A percentile compares a stretch with the other conserved stretches of the same genome.
Evolutionary conservation across 1,284 basidiomycete genomes (phyloP).

Genomic region (Pascua guehoae): DNA sequence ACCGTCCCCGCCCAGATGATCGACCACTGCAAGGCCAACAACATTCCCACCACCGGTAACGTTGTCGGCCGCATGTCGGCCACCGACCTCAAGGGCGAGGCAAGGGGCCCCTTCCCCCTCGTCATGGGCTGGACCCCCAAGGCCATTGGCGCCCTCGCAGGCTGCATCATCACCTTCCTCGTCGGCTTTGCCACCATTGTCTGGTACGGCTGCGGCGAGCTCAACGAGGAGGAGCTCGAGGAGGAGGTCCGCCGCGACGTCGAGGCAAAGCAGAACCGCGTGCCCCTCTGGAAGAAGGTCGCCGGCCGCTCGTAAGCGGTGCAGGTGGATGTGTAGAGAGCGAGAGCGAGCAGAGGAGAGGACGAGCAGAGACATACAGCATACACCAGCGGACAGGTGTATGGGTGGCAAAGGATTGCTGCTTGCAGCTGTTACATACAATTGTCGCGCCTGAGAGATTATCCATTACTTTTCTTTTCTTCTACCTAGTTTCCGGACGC

Average conservation of each 20-base stretch:
- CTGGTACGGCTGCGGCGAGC: constrained; percentile 73
- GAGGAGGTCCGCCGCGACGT: constrained; percentile 59
- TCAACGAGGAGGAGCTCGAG: constrained; percentile 74
- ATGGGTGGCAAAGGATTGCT: too few species aligned
- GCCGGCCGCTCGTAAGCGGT: not conserved
- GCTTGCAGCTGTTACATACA: too few species aligned
- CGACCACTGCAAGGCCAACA: constrained; percentile 68
- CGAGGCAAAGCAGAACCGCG: constrained; percentile 58
- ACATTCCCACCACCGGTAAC: constrained; percentile 66
- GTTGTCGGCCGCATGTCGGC: constrained; percentile 47
- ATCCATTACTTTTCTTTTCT: too few species aligned
- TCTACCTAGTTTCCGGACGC: too few species aligned
- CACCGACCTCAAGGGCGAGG: constrained; percentile 53
- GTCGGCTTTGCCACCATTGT: constrained; percentile 73
- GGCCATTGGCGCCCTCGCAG: constrained; percentile 79
- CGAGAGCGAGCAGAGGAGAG: too few species aligned
- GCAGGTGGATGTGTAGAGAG: too few species aligned
- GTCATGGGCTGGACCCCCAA: constrained; percentile 65
- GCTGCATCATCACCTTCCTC: constrained; percentile 75
- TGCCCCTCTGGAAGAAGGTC: constrained; percentile 20
- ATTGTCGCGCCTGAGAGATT: too few species aligned
- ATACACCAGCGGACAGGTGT: too few species aligned
- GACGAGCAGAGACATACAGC: too few species aligned
- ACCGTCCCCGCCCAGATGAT: constrained; percentile 39
- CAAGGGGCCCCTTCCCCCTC: constrained; percentile 64